A percentile compares a stretch with the other conserved stretches of the same genome.
Evolutionary conservation across 176 grass and related monocot genomes (phyloP).

Genomic region (Oryza brachyantha): DNA sequence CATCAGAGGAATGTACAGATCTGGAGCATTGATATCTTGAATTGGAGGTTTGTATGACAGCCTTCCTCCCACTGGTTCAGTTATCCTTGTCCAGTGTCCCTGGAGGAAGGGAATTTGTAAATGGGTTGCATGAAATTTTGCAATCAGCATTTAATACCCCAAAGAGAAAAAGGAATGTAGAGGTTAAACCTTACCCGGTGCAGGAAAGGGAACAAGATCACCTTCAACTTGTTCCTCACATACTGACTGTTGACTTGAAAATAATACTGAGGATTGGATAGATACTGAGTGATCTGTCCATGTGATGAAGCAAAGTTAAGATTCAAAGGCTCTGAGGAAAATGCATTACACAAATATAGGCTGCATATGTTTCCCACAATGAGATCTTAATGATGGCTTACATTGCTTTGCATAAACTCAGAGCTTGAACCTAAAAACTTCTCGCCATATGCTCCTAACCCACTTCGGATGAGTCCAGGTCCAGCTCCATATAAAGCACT

Average conservation of each 20-base stretch:
- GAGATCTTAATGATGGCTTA: conserved; percentile 21
- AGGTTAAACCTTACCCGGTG: conserved; percentile 52
- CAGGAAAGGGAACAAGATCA: conserved; percentile 79
- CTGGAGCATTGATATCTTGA: conserved; percentile 89
- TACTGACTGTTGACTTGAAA: conserved; percentile 93
- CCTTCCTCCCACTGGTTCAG: conserved; percentile 76
- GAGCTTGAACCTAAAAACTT: conserved; percentile 70
- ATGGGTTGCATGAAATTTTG: neutral
- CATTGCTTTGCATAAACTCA: conserved; percentile 88
- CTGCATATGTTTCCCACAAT: neutral
- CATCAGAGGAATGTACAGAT: conserved; percentile 86
- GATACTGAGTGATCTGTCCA: conserved; percentile 59
- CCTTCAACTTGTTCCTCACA: conserved; percentile 80
- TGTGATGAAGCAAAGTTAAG: neutral
- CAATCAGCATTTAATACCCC: neutral
- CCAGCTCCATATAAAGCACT: conserved; percentile 73
- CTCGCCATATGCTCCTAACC: conserved; percentile 68
- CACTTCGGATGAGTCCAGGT: conserved; percentile 59
- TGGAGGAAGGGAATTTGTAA: conserved; percentile 33
- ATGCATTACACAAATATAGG: neutral
- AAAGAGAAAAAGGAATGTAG: neutral
- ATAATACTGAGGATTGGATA: conserved; percentile 83
- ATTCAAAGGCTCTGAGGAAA: neutral
- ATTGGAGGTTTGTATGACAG: conserved; percentile 81
- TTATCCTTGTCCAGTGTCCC: conserved; percentile 90